phyloP scores from a whole-genome alignment of 1,284 basidiomycete species.

The Cryptococcus deneoformans region DNA sequence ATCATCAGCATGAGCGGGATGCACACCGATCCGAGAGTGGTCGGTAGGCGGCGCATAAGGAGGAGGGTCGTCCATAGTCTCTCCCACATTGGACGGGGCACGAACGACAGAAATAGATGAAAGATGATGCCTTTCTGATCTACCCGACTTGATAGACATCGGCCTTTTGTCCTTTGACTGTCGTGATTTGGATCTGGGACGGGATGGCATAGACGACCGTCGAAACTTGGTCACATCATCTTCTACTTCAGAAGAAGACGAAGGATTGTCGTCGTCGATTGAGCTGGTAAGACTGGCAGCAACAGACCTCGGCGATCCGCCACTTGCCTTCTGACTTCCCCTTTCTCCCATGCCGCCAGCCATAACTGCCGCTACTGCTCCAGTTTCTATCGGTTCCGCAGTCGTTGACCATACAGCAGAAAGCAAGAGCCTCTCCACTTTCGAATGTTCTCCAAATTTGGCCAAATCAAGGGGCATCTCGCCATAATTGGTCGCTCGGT shows the following conservation, averaged over 20 bases:
- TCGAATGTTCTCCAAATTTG: conserved; percentile 55
- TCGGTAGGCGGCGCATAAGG: conserved; percentile 32
- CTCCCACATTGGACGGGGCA: conserved; percentile 3
- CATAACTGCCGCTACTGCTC: neutral
- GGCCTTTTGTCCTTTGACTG: conserved; percentile 15
- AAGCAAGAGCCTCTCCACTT: conserved; percentile 50
- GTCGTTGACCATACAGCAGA: conserved; percentile 42
- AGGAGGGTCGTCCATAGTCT: conserved; percentile 29
- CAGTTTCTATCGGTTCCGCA: neutral
- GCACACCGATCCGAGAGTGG: conserved; percentile 5
- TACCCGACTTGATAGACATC: conserved; percentile 2
- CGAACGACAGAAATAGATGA: neutral
- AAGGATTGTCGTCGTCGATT: conserved; percentile 49
- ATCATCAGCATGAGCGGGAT: conserved; percentile 8
- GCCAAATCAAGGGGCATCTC: conserved; percentile 77
- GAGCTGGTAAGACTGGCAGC: conserved; percentile 20
- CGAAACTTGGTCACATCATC: conserved; percentile 9
- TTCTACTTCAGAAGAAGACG: conserved; percentile 37
- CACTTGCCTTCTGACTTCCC: conserved; percentile 3
- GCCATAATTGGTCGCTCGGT: conserved; percentile 72
- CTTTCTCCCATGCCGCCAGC: neutral
- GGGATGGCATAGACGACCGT: conserved; percentile 6
- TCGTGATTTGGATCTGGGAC: conserved; percentile 11
- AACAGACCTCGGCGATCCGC: conserved; percentile 15
- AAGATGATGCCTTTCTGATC: neutral